Evolutionary conservation across 2,329 filamentous ascomycete species (phyloP).

Genomic region (Monosporascus sp.): DNA sequence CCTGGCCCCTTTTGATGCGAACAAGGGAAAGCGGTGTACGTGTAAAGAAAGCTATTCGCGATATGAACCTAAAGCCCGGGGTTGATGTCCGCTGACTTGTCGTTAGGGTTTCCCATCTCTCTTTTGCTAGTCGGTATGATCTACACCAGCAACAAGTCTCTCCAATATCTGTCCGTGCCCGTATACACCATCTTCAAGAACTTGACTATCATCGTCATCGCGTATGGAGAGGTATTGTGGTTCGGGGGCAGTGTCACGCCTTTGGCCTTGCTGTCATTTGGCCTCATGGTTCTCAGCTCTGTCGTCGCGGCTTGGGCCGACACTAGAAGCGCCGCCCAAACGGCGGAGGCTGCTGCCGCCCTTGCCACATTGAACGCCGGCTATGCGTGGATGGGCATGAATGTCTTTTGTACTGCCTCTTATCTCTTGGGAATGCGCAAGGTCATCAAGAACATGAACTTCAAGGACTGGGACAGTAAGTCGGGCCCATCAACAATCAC

Average conservation of each 20-base stretch:
- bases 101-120: slow-evolving; percentile 88
- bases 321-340: slow-evolving; percentile 59
- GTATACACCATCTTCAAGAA: slow-evolving; percentile 99
- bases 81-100: slow-evolving; percentile 6
- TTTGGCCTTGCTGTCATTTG: slow-evolving; percentile 87
- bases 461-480: slow-evolving; percentile 99
- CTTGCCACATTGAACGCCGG: slow-evolving; percentile 89
- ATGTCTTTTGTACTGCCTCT: slow-evolving; percentile 88
- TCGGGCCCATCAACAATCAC: slow-evolving; percentile 19
- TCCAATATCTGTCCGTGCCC: slow-evolving; percentile 93
- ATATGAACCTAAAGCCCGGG: not conserved
- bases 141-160: slow-evolving; percentile 92
- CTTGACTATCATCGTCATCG: slow-evolving; percentile 96
- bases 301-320: slow-evolving; percentile 96
- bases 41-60: slow-evolving; percentile 5
- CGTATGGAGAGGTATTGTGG: slow-evolving; percentile 97
- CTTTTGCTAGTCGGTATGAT: slow-evolving; percentile 98
- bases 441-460: slow-evolving; percentile 98
- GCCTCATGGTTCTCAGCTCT: slow-evolving; percentile 92
- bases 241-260: slow-evolving; percentile 89
- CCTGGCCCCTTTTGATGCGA: slow-evolving; percentile 72
- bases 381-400: slow-evolving; percentile 97
- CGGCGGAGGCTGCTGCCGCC: slow-evolving; percentile 61
- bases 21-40: slow-evolving; percentile 90
- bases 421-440: slow-evolving; percentile 94